These are phyloP conservation scores for Pueraria montana DNA, from an alignment of 306 rosid species.

Conservation along the genomic window DNA sequence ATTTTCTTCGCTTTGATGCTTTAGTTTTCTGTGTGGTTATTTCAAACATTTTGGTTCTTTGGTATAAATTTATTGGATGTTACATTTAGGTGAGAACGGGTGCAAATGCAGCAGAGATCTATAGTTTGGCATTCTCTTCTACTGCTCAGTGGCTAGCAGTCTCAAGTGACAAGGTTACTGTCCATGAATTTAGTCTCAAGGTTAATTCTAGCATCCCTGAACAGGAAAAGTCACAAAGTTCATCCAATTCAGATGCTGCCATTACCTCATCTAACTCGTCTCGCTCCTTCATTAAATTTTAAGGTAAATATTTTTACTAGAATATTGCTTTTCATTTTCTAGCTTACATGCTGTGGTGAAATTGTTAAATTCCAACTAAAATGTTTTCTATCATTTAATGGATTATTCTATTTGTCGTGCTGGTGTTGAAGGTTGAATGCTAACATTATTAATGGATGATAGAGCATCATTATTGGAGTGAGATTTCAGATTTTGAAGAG, in stretches of 20 bases:
- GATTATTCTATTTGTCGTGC: neutral
- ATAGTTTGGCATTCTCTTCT: constrained; percentile 90
- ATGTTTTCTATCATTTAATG: neutral
- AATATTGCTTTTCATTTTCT: constrained; percentile 4
- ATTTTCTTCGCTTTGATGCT: constrained; percentile 1
- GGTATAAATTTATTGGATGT: constrained; percentile 33
- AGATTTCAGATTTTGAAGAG: neutral
- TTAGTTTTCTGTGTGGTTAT: constrained; percentile 23
- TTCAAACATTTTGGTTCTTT: neutral
- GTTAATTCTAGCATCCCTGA: constrained; percentile 66
- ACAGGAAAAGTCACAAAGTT: constrained; percentile 53
- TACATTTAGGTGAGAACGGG: constrained; percentile 88
- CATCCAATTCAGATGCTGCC: constrained; percentile 57
- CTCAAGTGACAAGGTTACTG: constrained; percentile 95
- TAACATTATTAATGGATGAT: constrained; percentile 6
- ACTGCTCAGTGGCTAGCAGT: constrained; percentile 89
- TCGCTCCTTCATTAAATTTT: constrained; percentile 67
- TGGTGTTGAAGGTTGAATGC: constrained; percentile 7
- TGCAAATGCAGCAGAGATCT: constrained; percentile 85
- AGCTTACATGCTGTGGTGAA: neutral
- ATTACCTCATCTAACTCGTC: constrained; percentile 65
- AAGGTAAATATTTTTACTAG: constrained; percentile 57
- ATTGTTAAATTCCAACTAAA: neutral
- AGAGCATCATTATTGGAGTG: neutral
- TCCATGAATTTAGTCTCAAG: constrained; percentile 87